Base-by-base conservation (phyloP, 768 basidiomycete species). In the Dentipellis sp. region DNA sequence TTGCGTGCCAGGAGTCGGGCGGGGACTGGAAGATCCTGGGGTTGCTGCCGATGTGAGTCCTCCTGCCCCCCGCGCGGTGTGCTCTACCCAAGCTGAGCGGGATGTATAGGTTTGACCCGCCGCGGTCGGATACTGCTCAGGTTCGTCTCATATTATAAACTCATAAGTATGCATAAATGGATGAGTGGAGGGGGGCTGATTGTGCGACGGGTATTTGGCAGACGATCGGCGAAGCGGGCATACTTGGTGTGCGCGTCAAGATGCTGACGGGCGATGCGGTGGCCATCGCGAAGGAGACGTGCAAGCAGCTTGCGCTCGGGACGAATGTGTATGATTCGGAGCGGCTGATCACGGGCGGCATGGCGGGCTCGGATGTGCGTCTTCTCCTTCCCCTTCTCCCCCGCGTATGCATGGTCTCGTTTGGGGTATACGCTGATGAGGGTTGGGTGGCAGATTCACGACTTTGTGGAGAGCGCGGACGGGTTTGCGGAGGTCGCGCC, bases 211-310 rank as follows among this genome's bases (percentile, higher is more conserved):
- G n/a, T n/a, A n/a, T n/a, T 50, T 35, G 21, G 19, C 23, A 72
- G 64, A 77, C 76, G 5, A 72, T 78, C 56, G 65, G 64, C 8
- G 77, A 76, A 62, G 77, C 76, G 9, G 66, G 65, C 38, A 60
- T 68, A 16, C 69, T 78, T 39, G 76, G 76, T 10, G 70, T 78
- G 53, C 66, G 68, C 52, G 69, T 78, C 55, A 78, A 78, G 70
- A 78, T 78, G 77, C 68, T 78, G 14, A 78, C 77, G 11, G 76
- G 76, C 46, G 76, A 78, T 59, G 75, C 75, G 37, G 75, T 78
- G 29, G 75, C 76, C 11, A 78, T 78, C 55, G 76, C 74, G 29
- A 75, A 73, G 58, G 76, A 78, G 59, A 74, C 74, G 29, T 73
- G 73, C 63, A 73, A 73, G 52, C 69, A 71, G 57, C 74, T 78